phyloP scores from a whole-genome alignment of 208 protist species.

The Trichomonas tenax region DNA sequence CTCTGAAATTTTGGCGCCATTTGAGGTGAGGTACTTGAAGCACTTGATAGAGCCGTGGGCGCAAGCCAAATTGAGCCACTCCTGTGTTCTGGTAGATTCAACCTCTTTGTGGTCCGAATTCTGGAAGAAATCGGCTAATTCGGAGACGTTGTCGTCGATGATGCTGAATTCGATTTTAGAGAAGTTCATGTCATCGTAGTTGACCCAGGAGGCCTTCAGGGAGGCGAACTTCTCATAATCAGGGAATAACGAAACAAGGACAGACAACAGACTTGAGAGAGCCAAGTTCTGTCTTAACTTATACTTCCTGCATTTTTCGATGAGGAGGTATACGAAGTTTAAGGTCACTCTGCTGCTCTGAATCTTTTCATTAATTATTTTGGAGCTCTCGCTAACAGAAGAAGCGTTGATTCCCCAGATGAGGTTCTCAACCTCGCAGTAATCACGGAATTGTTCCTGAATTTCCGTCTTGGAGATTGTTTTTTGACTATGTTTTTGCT shows the following conservation, averaged over 20 bases:
- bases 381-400: background rate
- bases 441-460: too few relatives aligned
- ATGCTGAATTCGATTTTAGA: background rate
- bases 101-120: background rate
- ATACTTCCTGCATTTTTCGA: background rate
- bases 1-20: background rate
- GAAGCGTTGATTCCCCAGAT: background rate
- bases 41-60: background rate
- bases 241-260: background rate
- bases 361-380: background rate
- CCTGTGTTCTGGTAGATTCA: background rate
- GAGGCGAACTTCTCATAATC: background rate
- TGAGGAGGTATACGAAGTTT: background rate
- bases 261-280: background rate
- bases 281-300: background rate
- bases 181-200: background rate
- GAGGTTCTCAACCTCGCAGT: background rate
- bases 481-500: too few relatives aligned
- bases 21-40: background rate
- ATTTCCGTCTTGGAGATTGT: too few relatives aligned
- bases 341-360: background rate
- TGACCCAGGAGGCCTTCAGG: background rate
- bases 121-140: background rate
- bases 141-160: background rate
- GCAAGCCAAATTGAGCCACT: background rate